phyloP scores from a whole-genome alignment of 805 yeast genomes.

The Saccharomycodes ludwigii region DNA sequence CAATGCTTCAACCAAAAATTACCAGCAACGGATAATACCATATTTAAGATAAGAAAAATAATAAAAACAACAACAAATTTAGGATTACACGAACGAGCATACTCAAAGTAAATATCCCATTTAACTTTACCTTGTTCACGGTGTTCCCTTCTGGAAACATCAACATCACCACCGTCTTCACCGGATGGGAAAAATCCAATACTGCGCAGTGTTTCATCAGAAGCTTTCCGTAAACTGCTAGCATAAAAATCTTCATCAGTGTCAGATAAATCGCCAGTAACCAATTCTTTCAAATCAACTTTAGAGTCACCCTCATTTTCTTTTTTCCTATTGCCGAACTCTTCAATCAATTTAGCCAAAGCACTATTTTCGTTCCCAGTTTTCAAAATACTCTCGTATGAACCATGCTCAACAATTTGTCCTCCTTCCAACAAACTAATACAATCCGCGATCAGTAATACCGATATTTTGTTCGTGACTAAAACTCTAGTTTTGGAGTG shows the following conservation, averaged over 20 bases:
- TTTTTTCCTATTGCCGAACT: conserved; percentile 42
- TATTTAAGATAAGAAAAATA: conserved; percentile 41
- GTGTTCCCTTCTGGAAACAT: conserved; percentile 44
- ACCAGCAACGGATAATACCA: conserved; percentile 49
- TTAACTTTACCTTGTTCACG: conserved; percentile 90
- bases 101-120: conserved; percentile 70
- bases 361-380: conserved; percentile 31
- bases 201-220: conserved; percentile 28
- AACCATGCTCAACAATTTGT: conserved; percentile 52
- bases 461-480: conserved; percentile 81
- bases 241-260: conserved; percentile 11
- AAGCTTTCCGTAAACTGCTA: conserved; percentile 48
- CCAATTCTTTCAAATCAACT: conserved; percentile 1
- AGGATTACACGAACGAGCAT: conserved; percentile 80
- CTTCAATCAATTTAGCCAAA: conserved; percentile 42
- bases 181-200: conserved; percentile 20
- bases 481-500: conserved; percentile 62
- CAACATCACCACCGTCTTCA: conserved; percentile 28
- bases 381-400: conserved; percentile 37
- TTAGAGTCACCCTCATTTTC: conserved; percentile 12
- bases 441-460: conserved; percentile 59
- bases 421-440: conserved; percentile 64
- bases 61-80: conserved; percentile 48
- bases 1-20: conserved; percentile 94
- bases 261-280: conserved; percentile 7